Evolutionary conservation across 805 yeast genomes (phyloP), one percentile per base, ranked within the genome.

Genomic region (Wickerhamiella cacticola): DNA sequence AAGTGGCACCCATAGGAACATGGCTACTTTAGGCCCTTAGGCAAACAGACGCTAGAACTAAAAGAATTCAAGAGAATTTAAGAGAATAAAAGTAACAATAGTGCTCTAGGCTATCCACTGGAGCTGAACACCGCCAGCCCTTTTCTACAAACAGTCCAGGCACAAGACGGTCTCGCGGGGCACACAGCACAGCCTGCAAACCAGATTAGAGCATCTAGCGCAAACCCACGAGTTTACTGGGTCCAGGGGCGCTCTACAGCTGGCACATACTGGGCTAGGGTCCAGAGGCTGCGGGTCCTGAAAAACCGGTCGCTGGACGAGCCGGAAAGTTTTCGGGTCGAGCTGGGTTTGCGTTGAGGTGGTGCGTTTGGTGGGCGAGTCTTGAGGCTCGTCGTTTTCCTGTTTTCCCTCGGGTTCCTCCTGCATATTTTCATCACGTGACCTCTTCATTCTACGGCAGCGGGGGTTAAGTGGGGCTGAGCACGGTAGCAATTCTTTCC

Each of bases 111-210:
- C n/a, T n/a, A n/a, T n/a, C n/a, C n/a, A n/a, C n/a, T n/a, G n/a
- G n/a, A n/a, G n/a, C n/a, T n/a, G n/a, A n/a, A n/a, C n/a, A n/a
- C n/a, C n/a, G n/a, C n/a, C n/a, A n/a, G n/a, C n/a, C 8, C 12
- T 7, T 22, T 12, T 8, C 18, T 47, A 47, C 5, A 48, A 19
- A 44, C 59, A 55, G 29, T 50, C 52, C 1, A 56, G 41, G 29
- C 59, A 56, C 10, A 31, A 19, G 5, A 49, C 45, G 3, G 16
- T 16, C 16, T 25, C 49, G 9, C 52, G 49, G 8, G 55, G 52
- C 13, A 55, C 51, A 1, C 57, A 56, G 45, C 59, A 56, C 21
- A 15, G 7, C 4, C 52, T 12, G 44, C 59, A 56, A 26, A 52
- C 51, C 16, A 22, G 25, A 7, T 31, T 26, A 18, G 45, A 16